Conservation (phyloP, 1,139 yeast species). For the Magnusiomyces fungicola region DNA sequence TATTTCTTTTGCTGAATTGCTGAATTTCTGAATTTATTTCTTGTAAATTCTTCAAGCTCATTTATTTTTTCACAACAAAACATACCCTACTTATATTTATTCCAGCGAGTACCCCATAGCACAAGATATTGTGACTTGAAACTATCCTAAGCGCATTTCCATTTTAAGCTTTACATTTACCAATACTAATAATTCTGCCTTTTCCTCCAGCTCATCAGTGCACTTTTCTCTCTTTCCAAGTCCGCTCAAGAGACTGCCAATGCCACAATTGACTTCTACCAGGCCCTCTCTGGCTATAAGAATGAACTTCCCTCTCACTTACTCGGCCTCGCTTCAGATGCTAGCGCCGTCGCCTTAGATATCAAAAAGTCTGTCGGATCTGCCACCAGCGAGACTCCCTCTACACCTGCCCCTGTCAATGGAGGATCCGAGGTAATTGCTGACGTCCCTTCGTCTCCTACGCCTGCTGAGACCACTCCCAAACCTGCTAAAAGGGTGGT, state of each 20-base stretch:
- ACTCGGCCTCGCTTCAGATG: constrained; percentile 27
- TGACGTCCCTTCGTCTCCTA: background rate
- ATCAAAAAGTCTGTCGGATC: constrained; percentile 11
- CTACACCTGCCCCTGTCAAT: constrained; percentile 14
- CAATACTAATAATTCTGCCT: too few species aligned
- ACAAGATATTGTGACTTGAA: background rate
- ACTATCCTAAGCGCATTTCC: background rate
- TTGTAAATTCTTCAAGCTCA: background rate
- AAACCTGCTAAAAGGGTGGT: constrained; percentile 32
- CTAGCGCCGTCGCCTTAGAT: constrained; percentile 23
- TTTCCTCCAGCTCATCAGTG: constrained; percentile 50
- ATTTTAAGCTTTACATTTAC: too few species aligned
- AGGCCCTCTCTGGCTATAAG: constrained; percentile 27
- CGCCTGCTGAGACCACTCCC: constrained; percentile 11
- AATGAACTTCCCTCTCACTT: constrained; percentile 7
- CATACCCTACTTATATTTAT: background rate
- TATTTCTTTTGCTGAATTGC: too few species aligned
- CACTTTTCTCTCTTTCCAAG: constrained; percentile 70
- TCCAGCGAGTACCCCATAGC: background rate
- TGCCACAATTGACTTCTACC: constrained; percentile 69
- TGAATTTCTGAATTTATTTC: background rate
- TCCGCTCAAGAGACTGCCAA: constrained; percentile 76
- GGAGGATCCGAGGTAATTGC: constrained; percentile 12
- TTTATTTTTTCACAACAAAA: too few species aligned
- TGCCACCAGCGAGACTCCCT: too few species aligned